phyloP scores from a whole-genome alignment of 495 filamentous ascomycete genomes.

The Trichoderma parareesei region DNA sequence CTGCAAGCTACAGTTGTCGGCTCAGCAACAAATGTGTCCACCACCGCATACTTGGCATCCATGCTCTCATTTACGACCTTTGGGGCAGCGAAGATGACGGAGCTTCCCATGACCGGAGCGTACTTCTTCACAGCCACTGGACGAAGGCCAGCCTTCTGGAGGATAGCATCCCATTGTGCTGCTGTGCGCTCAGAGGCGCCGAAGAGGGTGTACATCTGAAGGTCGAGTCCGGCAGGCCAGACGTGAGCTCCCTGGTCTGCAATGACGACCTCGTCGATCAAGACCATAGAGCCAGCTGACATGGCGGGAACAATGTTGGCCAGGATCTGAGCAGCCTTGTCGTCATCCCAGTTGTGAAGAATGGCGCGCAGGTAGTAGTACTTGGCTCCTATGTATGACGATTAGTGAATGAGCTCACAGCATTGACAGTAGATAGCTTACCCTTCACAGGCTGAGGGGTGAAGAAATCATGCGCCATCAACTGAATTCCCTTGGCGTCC shows the following conservation, averaged over 20 bases:
- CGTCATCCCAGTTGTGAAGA: too few relatives aligned
- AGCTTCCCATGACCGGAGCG: not conserved
- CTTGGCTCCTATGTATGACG: too few relatives aligned
- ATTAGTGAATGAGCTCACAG: too few relatives aligned
- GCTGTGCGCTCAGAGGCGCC: not conserved
- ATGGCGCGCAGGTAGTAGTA: too few relatives aligned
- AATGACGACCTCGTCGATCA: not conserved
- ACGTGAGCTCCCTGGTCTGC: not conserved
- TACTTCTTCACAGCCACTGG: not conserved
- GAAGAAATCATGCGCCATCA: conserved; percentile 3
- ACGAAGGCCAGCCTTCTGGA: not conserved
- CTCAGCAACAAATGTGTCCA: not conserved
- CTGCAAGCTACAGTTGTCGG: too few relatives aligned
- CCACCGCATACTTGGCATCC: not conserved
- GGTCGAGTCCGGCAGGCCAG: not conserved
- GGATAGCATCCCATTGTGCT: not conserved
- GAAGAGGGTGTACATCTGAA: not conserved
- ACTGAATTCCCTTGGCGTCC: not conserved
- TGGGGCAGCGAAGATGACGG: not conserved
- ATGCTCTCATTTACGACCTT: not conserved
- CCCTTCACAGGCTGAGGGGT: not conserved
- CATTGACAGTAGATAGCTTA: too few relatives aligned
- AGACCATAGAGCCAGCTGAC: too few relatives aligned
- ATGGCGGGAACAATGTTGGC: too few relatives aligned
- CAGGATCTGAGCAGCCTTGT: too few relatives aligned